These are phyloP conservation scores for Fusarium albidum DNA, from an alignment of 2,329 filamentous ascomycete genomes.

Conservation along the genomic window DNA sequence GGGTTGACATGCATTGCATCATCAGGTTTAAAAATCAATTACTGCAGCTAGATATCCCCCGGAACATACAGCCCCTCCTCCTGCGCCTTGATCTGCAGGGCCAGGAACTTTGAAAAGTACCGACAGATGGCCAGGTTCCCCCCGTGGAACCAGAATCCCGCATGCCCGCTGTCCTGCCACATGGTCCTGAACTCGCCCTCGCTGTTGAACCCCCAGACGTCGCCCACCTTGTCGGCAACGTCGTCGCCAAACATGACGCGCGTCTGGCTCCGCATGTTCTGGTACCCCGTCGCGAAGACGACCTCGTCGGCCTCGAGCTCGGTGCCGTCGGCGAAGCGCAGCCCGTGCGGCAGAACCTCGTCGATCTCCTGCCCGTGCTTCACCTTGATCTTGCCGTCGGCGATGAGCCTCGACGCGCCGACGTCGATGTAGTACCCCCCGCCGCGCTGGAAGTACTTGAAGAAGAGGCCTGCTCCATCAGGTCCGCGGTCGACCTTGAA, in stretches of 20 bases:
- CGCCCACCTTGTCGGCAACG: conserved; percentile 64
- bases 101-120: conserved; percentile 64
- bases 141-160: conserved; percentile 72
- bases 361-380: conserved; percentile 65
- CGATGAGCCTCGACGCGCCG: conserved; percentile 68
- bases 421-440: conserved; percentile 78
- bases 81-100: conserved; percentile 59
- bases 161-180: conserved; percentile 68
- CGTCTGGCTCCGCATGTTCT: conserved; percentile 73
- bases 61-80: conserved; percentile 49
- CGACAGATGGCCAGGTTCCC: conserved; percentile 70
- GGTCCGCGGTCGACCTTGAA: conserved; percentile 69
- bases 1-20: no score
- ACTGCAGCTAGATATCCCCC: conserved; percentile 44
- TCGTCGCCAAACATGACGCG: conserved; percentile 68
- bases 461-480: conserved; percentile 63
- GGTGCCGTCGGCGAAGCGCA: conserved; percentile 61
- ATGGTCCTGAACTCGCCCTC: conserved; percentile 64
- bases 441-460: conserved; percentile 71
- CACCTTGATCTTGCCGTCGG: conserved; percentile 70
- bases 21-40: no score
- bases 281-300: conserved; percentile 70
- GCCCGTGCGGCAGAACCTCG: conserved; percentile 55
- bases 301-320: conserved; percentile 69
- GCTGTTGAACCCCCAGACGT: conserved; percentile 69